Percentiles rank a stretch among this genome's conserved stretches.
These are phyloP conservation scores for Senecio squalidus DNA, from an alignment of 140 eudicot species.

Conservation along the genomic window DNA sequence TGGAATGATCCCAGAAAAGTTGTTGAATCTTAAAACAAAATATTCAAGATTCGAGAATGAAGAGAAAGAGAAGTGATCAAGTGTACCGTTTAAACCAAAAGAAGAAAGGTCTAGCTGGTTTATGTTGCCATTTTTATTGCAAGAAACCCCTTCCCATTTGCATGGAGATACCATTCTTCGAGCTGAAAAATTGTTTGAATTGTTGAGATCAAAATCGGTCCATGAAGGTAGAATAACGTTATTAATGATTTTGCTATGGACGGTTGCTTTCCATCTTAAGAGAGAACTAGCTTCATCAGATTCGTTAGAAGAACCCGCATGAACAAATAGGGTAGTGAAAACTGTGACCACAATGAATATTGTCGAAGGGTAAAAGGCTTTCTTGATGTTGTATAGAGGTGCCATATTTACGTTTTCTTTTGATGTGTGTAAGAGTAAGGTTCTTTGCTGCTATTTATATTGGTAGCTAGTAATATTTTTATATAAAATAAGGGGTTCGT, in stretches of 20 bases:
- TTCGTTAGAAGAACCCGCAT: not conserved
- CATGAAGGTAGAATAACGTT: not conserved
- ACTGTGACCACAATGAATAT: not conserved
- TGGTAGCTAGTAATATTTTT: no score
- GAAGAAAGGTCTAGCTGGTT: not conserved
- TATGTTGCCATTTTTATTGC: not conserved
- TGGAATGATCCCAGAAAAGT: not conserved
- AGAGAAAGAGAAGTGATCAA: not conserved
- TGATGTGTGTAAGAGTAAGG: no score
- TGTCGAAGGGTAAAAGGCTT: not conserved
- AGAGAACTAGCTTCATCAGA: conserved; percentile 15
- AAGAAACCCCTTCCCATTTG: conserved; percentile 4
- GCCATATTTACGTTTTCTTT: no score
- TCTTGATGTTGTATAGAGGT: no score
- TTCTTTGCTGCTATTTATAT: no score
- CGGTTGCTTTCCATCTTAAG: conserved; percentile 15
- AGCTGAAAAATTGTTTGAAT: no score
- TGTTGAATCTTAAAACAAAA: not conserved
- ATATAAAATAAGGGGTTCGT: no score
- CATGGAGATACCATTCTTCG: not conserved
- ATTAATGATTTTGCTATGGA: not conserved
- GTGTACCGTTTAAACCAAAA: not conserved
- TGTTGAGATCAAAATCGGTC: no score
- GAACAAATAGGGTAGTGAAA: not conserved
- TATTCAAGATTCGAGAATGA: not conserved